These are phyloP conservation scores for Raphanus raphanistrum DNA, from an alignment of 345 rosid genomes.

Conservation along the genomic window DNA sequence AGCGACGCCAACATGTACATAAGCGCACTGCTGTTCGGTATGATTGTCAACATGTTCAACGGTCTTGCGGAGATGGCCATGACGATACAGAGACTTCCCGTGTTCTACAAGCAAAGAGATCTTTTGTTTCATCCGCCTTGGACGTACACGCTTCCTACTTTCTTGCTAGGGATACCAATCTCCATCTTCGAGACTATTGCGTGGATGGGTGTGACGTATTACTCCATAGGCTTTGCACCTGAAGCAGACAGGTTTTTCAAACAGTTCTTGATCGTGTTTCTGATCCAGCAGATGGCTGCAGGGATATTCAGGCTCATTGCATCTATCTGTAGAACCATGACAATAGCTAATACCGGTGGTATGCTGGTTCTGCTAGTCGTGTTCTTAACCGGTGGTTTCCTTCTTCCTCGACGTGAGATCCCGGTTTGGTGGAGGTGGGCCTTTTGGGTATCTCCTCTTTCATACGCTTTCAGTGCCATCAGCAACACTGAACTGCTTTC, in stretches of 20 bases:
- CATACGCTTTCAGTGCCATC: slow-evolving; percentile 56
- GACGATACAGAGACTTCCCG: slow-evolving; percentile 43
- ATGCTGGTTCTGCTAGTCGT: slow-evolving; percentile 33
- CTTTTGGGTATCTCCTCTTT: slow-evolving; percentile 63
- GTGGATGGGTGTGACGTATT: slow-evolving; percentile 46
- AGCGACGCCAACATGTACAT: slow-evolving; percentile 30
- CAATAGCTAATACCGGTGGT: slow-evolving; percentile 50
- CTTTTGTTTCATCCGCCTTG: slow-evolving; percentile 45
- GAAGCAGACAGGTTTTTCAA: slow-evolving; percentile 59
- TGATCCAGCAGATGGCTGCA: slow-evolving; percentile 48
- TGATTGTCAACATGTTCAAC: slow-evolving; percentile 42
- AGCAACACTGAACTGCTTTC: slow-evolving; percentile 55
- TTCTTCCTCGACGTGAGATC: slow-evolving; percentile 47
- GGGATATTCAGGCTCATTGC: slow-evolving; percentile 54
- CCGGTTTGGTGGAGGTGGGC: slow-evolving; percentile 67
- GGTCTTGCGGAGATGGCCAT: slow-evolving; percentile 40
- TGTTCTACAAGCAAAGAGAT: slow-evolving; percentile 44
- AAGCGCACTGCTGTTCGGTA: slow-evolving; percentile 30
- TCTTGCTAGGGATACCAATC: slow-evolving; percentile 40
- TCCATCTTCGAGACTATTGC: slow-evolving; percentile 36
- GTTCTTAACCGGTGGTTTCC: slow-evolving; percentile 61
- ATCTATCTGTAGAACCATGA: slow-evolving; percentile 50
- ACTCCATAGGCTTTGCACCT: slow-evolving; percentile 68
- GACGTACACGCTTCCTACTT: slow-evolving; percentile 40
- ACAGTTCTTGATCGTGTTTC: slow-evolving; percentile 50